Conservation (phyloP, 495 filamentous ascomycete species). For the Penicillium riverlandense region DNA sequence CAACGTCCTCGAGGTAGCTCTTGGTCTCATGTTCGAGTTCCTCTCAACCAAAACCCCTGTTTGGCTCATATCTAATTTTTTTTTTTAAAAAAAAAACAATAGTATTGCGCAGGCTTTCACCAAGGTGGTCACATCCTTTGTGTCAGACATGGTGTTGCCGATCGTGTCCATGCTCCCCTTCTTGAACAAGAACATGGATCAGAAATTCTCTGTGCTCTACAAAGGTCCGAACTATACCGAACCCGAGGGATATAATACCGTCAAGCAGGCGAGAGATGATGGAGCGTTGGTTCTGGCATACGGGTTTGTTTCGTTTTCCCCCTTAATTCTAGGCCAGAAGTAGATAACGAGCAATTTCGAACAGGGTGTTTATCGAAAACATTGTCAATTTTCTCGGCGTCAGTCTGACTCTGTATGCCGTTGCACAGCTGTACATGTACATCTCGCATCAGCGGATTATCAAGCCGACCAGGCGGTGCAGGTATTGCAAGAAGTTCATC, state of each 20-base stretch:
- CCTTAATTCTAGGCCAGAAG: too few relatives aligned
- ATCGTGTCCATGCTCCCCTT: conserved; percentile 62
- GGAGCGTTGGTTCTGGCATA: conserved; percentile 67
- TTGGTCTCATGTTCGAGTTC: conserved; percentile 60
- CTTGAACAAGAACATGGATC: conserved; percentile 62
- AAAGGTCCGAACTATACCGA: conserved; percentile 42
- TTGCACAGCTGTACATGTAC: conserved; percentile 60
- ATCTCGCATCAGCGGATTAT: conserved; percentile 59
- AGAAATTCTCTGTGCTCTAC: conserved; percentile 64
- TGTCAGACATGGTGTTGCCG: conserved; percentile 63
- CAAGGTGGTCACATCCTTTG: conserved; percentile 62
- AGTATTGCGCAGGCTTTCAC: conserved; percentile 70
- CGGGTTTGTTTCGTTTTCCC: conserved; percentile 38
- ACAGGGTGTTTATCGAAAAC: conserved; percentile 58
- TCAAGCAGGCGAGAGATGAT: conserved; percentile 59
- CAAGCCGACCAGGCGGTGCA: conserved; percentile 62
- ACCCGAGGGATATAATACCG: conserved; percentile 56
- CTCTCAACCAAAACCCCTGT: not conserved
- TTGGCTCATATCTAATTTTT: not conserved
- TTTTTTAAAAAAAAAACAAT: conserved; percentile 20
- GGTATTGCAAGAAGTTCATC: conserved; percentile 63
- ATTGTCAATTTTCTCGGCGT: conserved; percentile 60
- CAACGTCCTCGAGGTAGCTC: conserved; percentile 69
- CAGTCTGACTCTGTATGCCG: conserved; percentile 55
- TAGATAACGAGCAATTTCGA: not conserved